These are phyloP conservation scores for Colletotrichum caudatum DNA, from an alignment of 2,329 filamentous ascomycete species.

Conservation along the genomic window DNA sequence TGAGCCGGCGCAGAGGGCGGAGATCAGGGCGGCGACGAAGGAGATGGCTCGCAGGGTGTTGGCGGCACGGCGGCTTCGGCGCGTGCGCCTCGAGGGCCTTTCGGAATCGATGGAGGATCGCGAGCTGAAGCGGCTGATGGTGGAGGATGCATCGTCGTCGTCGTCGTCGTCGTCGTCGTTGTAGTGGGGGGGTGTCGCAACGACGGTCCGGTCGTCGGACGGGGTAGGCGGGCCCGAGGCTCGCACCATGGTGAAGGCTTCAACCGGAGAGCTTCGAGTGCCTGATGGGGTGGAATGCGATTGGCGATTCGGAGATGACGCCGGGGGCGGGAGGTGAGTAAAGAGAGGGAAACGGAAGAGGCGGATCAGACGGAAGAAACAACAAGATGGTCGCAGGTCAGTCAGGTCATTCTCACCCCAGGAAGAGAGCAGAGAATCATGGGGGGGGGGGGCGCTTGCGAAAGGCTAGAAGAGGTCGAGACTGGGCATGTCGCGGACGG, in stretches of 20 bases:
- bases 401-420: conserved; percentile 11
- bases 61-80: conserved; percentile 39
- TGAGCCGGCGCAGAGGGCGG: conserved; percentile 84
- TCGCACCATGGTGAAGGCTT: conserved; percentile 34
- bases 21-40: conserved; percentile 66
- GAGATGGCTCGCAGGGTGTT: conserved; percentile 58
- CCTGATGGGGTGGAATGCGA: neutral
- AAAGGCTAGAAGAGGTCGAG: neutral
- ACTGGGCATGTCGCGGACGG: conserved; percentile 18
- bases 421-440: neutral
- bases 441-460: too few relatives aligned
- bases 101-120: conserved; percentile 43
- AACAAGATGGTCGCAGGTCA: conserved; percentile 16
- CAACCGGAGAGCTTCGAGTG: neutral
- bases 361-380: conserved; percentile 9
- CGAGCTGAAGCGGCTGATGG: conserved; percentile 43
- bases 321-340: conserved; percentile 6
- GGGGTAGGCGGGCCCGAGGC: conserved; percentile 27
- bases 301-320: conserved; percentile 8
- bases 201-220: conserved; percentile 28
- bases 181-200: neutral
- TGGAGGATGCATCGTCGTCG: conserved; percentile 39
- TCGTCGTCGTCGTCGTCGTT: conserved; percentile 35
- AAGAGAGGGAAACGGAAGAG: neutral
- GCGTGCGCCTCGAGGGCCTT: conserved; percentile 33